Conservation (phyloP, 192 early-diverging fungal species). For the Spizellomyces punctatus region DNA sequence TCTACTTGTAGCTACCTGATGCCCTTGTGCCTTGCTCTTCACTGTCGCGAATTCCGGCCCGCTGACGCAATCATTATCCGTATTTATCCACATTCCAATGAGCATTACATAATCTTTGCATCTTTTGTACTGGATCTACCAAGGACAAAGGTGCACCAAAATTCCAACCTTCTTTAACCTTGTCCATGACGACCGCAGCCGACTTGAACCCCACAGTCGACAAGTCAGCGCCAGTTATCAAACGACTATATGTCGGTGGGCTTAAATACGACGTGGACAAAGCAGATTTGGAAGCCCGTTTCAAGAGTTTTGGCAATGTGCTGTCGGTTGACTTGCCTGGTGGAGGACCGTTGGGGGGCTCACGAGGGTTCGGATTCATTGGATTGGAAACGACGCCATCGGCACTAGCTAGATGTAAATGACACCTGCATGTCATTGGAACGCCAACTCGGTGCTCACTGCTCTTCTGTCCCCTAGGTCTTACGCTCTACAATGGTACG, state of each 20-base stretch:
- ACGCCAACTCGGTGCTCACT: background rate
- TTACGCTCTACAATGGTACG: conserved; percentile 70
- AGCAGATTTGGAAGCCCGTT: conserved; percentile 63
- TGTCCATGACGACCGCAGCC: no score
- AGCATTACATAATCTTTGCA: no score
- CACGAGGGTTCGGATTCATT: conserved; percentile 77
- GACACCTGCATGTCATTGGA: background rate
- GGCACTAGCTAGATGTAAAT: conserved; percentile 67
- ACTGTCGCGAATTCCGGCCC: no score
- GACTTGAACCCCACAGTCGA: background rate
- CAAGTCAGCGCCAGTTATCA: conserved; percentile 26
- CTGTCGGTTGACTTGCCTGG: conserved; percentile 51
- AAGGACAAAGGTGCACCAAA: no score
- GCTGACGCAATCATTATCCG: no score
- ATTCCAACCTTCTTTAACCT: no score
- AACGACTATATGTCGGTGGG: conserved; percentile 81
- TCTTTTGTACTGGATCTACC: no score
- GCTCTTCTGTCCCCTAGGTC: conserved; percentile 35
- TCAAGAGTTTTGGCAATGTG: conserved; percentile 73
- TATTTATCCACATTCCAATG: no score
- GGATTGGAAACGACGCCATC: conserved; percentile 66
- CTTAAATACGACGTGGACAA: conserved; percentile 59
- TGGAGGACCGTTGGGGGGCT: conserved; percentile 36
- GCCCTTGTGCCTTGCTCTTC: no score
- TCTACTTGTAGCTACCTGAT: no score